Conservation (phyloP, 1,284 basidiomycete genomes). For the Mycena citricolor region DNA sequence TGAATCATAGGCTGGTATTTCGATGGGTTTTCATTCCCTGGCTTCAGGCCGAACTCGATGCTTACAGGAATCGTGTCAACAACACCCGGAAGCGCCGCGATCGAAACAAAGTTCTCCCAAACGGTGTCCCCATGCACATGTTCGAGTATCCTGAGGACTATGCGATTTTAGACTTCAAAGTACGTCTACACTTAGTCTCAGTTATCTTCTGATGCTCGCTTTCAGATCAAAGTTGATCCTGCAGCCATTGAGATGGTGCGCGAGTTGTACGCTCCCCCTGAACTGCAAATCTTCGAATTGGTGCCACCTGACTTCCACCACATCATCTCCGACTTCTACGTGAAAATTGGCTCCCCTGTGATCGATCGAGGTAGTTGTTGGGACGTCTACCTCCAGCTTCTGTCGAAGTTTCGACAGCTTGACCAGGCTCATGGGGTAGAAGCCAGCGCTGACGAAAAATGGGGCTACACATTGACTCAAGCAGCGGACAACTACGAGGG, state of each 20-base stretch:
- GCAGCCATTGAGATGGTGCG: background rate
- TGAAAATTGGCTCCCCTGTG: background rate
- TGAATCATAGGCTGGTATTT: constrained; percentile 33
- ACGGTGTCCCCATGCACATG: constrained; percentile 27
- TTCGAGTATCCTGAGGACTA: constrained; percentile 7
- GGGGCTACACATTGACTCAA: constrained; percentile 7
- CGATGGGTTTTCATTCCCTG: constrained; percentile 39
- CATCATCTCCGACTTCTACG: constrained; percentile 3
- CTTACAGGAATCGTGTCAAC: constrained; percentile 28
- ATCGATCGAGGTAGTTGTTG: constrained; percentile 1
- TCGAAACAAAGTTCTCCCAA: constrained; percentile 34
- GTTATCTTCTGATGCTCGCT: no score
- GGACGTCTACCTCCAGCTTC: constrained; percentile 3
- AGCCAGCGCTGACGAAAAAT: background rate
- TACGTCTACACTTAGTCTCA: background rate
- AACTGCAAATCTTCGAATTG: constrained; percentile 6
- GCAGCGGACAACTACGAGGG: background rate
- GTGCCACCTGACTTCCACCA: constrained; percentile 7
- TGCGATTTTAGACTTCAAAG: constrained; percentile 13
- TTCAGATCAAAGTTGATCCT: constrained; percentile 6
- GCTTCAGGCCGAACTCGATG: constrained; percentile 38
- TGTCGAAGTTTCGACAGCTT: background rate
- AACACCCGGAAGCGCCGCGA: constrained; percentile 26
- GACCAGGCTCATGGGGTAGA: background rate
- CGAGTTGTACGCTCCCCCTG: constrained; percentile 4